phyloP scores from a whole-genome alignment of 2,329 filamentous ascomycete genomes.

The Trichoderma hamatum region DNA sequence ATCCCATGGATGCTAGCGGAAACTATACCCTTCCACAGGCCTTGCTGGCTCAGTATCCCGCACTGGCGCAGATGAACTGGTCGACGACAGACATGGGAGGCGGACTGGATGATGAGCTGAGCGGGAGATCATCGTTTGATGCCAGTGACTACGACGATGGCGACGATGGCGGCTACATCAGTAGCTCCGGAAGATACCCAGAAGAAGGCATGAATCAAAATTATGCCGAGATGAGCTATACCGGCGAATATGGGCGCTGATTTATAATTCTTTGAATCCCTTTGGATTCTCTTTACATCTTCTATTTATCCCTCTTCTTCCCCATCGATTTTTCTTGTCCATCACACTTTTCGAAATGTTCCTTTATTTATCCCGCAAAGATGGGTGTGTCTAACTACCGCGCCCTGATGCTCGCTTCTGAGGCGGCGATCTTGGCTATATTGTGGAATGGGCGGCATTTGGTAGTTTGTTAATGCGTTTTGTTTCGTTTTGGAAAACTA shows the following conservation, averaged over 20 bases:
- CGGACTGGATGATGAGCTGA: conserved; percentile 75
- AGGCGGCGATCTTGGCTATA: background rate
- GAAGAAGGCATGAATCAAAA: conserved; percentile 59
- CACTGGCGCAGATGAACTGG: conserved; percentile 90
- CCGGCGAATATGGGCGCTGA: conserved; percentile 56
- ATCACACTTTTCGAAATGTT: background rate
- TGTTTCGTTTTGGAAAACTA: background rate
- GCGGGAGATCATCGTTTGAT: conserved; percentile 79
- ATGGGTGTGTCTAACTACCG: background rate
- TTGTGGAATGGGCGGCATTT: conserved; percentile 13
- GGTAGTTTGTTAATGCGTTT: background rate
- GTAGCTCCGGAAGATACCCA: conserved; percentile 62
- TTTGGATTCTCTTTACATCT: background rate
- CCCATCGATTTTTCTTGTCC: background rate
- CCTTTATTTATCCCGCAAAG: background rate
- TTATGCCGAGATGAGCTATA: conserved; percentile 56
- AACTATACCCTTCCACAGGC: conserved; percentile 80
- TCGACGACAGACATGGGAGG: conserved; percentile 64
- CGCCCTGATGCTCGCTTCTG: background rate
- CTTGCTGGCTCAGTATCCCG: conserved; percentile 87
- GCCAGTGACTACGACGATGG: conserved; percentile 76
- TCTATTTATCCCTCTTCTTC: background rate
- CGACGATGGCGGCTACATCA: conserved; percentile 70
- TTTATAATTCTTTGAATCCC: background rate
- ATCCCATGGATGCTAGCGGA: conserved; percentile 58